Evolutionary conservation across 257 asterid species (phyloP), one percentile per base, ranked within the genome.

Genomic region (Capsicum chinense): DNA sequence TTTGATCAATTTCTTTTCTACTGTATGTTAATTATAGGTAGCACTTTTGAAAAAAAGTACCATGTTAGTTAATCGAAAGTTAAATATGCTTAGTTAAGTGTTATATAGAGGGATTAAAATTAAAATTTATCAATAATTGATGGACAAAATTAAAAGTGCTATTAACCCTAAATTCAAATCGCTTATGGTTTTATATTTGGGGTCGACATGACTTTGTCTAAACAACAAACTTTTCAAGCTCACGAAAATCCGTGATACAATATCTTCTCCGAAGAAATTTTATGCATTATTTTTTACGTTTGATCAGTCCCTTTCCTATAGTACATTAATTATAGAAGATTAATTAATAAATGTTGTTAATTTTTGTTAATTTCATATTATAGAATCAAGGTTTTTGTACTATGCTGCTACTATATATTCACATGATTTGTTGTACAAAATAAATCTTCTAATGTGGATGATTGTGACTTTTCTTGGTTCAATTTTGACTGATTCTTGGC

Each of bases 391-490:
- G 35, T n/a, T 73, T 16, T 48, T 19, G 60, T 48, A 12, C 44
- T 11, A 26, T 74, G 17, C 79, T 73, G 11, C 21, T 48, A 50
- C n/a, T 48, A 50, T 67, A 67, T 67, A 67, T 73, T 48, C 80
- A 73, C 60, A 73, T 19, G 6, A 73, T 48, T 47, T 73, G 42
- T 5, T 33, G 17, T 71, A 71, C 80, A 71, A 0, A 71, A 73
- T 48, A 48, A 47, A 48, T 11, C 59, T 73, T 48, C 3, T 73
- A 73, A 73, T 73, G 16, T 73, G 59, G 80, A 48, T 39, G 19
- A 73, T 73, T 73, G n/a, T 48, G 60, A 73, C 80, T 48, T 73
- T 73, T 73, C 80, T 73, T 73, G 80, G 42, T 48, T 73, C 58
- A 73, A 73, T 48, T 67, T 48, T 47, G 79, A 71, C 58, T 44